Evolutionary conservation across 2,329 filamentous ascomycete species (phyloP).

Genomic region (Xylaria sp.): DNA sequence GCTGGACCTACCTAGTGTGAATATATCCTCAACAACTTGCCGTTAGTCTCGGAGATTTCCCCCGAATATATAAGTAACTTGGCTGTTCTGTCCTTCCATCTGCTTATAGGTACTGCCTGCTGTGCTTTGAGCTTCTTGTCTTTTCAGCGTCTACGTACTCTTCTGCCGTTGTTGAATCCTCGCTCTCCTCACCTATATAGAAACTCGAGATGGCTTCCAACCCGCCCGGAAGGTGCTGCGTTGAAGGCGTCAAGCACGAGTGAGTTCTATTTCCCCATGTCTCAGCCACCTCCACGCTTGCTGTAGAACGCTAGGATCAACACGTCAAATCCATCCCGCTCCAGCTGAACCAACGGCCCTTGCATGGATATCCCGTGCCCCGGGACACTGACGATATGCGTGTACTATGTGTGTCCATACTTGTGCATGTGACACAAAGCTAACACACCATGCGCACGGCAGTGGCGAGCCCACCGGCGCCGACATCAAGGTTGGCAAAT

Average conservation of each 20-base stretch:
- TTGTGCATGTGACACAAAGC: background rate
- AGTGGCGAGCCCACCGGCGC: constrained; percentile 54
- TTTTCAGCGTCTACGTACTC: background rate
- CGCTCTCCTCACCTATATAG: background rate
- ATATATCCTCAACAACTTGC: too few species aligned
- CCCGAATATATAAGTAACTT: too few species aligned
- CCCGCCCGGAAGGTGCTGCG: constrained; percentile 56
- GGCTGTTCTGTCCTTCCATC: too few species aligned
- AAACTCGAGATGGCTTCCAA: constrained; percentile 53
- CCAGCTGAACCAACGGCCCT: too few species aligned
- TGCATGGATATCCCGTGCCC: too few species aligned
- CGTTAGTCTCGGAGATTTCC: too few species aligned
- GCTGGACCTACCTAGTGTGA: too few species aligned
- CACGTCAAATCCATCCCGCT: background rate
- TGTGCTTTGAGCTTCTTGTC: background rate
- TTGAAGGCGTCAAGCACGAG: constrained; percentile 56
- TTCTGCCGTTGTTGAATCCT: background rate
- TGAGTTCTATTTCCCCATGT: constrained; percentile 38
- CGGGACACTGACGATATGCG: too few species aligned
- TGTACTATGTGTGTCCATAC: too few species aligned
- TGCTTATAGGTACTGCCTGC: too few species aligned
- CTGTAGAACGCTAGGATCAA: background rate
- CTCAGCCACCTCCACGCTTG: background rate
- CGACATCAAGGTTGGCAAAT: constrained; percentile 48
- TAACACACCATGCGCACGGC: background rate